Base-by-base conservation (phyloP, 441 rosid species). In the Gossypium trilobum region DNA sequence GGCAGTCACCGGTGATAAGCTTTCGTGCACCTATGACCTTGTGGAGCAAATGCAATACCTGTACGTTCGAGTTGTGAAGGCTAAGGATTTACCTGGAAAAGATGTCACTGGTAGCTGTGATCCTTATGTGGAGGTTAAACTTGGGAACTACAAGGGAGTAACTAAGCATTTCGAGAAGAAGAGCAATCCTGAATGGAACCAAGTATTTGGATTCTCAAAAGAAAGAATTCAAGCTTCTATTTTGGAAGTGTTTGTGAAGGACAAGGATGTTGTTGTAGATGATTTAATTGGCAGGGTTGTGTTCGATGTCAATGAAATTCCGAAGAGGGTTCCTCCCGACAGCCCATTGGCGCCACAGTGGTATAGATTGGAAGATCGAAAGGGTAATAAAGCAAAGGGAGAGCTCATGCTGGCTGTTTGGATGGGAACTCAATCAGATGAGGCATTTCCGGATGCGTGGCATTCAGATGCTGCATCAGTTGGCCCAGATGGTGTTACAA, bases 271-370 rank as follows among this genome's bases (percentile, higher is more conserved):
- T 29, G 79, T 89, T 71, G 19, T 82, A 23, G 99, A 94, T 78
- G 97, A 92, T 79, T 75, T 89, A 23, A 83, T 89, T 1, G 97
- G 99, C n/a, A 74, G 87, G 76, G 80, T 81, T 25, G 70, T 79
- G 71, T 92, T 90, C 71, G 97, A 94, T 77, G 83, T 94, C 75
- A 88, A 87, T 70, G 97, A 90, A 69, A 74, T 92, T 70, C 99
- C 97, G 1, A 90, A 78, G 69, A 81, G 97, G 75, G 90, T 87
- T 74, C 97, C 95, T 0, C 99, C 99, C 0, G 97, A 94, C 68
- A 92, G 99, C 72, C 94, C 97, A 0, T 71, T 94, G 80, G 99
- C 97, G 60, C 97, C 99, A 16, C 97, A 90, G 74, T 94, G 99
- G 99, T 94, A 92, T 63, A 76, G 94, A 56, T 72, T 94, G 78